A percentile compares a stretch with the other conserved stretches of the same genome.
phyloP scores from a whole-genome alignment of 1,284 basidiomycete species.

The Limonomyces culmigenus region DNA sequence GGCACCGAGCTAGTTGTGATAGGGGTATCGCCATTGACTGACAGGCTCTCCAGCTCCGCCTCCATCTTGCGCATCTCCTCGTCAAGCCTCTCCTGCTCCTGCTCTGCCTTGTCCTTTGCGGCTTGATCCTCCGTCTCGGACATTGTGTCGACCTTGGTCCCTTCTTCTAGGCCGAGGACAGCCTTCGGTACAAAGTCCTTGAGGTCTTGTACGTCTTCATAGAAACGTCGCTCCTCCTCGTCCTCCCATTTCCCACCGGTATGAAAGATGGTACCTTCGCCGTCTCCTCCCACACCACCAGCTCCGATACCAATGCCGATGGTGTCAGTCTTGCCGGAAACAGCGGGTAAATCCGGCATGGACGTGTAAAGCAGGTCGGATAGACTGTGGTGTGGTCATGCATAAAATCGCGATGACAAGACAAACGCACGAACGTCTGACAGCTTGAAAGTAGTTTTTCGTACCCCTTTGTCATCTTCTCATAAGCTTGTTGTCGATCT shows the following conservation, averaged over 20 bases:
- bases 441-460: conserved; percentile 81
- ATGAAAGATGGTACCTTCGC: conserved; percentile 35
- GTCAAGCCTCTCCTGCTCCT: conserved; percentile 30
- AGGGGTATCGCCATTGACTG: conserved; percentile 9
- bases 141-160: conserved; percentile 16
- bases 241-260: conserved; percentile 92
- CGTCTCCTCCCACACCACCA: conserved; percentile 25
- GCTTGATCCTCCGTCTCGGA: conserved; percentile 16
- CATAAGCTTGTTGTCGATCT: conserved; percentile 94
- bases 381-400: conserved; percentile 29
- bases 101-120: conserved; percentile 15
- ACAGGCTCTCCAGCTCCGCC: conserved; percentile 40
- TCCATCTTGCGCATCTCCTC: conserved; percentile 54
- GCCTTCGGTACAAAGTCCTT: conserved; percentile 82
- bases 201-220: conserved; percentile 85
- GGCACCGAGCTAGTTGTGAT: no score
- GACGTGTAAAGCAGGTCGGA: conserved; percentile 78
- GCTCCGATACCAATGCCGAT: conserved; percentile 54
- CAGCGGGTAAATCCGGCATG: conserved; percentile 69
- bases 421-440: conserved; percentile 49
- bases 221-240: conserved; percentile 91
- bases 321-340: conserved; percentile 62
- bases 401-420: neutral
- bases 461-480: conserved; percentile 93
- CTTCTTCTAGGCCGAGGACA: conserved; percentile 69